Percentiles rank a stretch among this genome's conserved stretches.
Conservation (phyloP, 2,329 filamentous ascomycete species). For the Nakataea oryzae region DNA sequence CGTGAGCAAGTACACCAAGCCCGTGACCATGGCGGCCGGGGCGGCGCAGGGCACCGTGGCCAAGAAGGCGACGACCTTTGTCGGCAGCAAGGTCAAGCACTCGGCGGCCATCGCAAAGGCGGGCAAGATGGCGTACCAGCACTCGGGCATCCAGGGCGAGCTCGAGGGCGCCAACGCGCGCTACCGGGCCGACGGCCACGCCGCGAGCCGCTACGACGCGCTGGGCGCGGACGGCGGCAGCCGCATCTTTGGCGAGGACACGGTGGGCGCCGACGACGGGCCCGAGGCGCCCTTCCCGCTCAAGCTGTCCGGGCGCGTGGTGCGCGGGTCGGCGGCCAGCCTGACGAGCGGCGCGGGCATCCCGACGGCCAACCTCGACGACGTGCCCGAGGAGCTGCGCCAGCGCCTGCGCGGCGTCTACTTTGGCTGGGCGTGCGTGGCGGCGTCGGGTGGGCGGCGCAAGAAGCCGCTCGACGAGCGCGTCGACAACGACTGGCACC, state of each 20-base stretch:
- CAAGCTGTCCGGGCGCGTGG: conserved; percentile 36
- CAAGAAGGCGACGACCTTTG: conserved; percentile 22
- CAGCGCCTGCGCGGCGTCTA: conserved; percentile 50
- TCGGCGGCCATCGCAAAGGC: conserved; percentile 26
- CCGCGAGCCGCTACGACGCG: conserved; percentile 21
- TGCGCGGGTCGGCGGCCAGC: conserved; percentile 29
- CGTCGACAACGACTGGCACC: conserved; percentile 40
- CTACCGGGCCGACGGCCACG: conserved; percentile 19
- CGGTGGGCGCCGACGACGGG: conserved; percentile 38
- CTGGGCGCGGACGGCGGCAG: conserved; percentile 10
- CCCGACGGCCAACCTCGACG: conserved; percentile 43
- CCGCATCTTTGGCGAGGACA: conserved; percentile 11
- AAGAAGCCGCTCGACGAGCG: conserved; percentile 20
- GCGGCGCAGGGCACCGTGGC: conserved; percentile 29
- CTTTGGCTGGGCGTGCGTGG: conserved; percentile 50
- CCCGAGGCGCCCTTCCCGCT: conserved; percentile 43
- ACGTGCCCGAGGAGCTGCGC: conserved; percentile 39
- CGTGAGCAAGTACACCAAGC: conserved; percentile 31
- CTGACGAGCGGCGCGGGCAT: conserved; percentile 22
- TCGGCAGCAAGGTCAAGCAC: conserved; percentile 29
- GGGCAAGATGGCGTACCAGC: conserved; percentile 27
- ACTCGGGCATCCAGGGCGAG: conserved; percentile 18
- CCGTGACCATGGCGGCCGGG: conserved; percentile 19
- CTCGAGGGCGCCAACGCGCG: conserved; percentile 23
- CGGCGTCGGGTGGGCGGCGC: conserved; percentile 12